phyloP scores from a whole-genome alignment of 2,329 filamentous ascomycete genomes.

The Podosphaera aphanis region DNA sequence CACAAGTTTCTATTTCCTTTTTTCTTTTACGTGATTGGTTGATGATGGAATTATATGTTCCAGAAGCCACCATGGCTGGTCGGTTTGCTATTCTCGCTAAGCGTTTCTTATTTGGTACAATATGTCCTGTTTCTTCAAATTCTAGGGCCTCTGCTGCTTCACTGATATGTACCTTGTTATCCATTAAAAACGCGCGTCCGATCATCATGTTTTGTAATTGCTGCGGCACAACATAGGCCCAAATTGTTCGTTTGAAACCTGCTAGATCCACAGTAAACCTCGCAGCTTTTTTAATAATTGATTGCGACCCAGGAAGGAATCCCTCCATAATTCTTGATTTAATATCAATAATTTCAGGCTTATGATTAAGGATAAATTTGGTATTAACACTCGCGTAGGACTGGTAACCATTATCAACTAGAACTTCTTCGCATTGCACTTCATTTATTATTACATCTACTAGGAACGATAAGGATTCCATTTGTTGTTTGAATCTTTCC shows the following conservation, averaged over 20 bases:
- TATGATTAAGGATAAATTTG: not conserved
- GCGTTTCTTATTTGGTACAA: too few relatives aligned
- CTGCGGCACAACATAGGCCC: not conserved
- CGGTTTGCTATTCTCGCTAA: too few relatives aligned
- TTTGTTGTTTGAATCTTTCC: not conserved
- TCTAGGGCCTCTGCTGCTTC: too few relatives aligned
- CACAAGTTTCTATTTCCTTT: not conserved
- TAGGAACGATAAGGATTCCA: not conserved
- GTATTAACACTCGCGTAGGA: not conserved
- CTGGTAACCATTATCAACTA: not conserved
- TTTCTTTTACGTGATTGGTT: not conserved
- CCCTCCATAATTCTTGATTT: not conserved
- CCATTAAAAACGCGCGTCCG: too few relatives aligned
- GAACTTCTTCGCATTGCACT: not conserved
- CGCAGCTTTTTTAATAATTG: not conserved
- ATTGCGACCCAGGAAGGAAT: not conserved
- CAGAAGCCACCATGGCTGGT: too few relatives aligned
- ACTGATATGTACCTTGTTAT: too few relatives aligned
- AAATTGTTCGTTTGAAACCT: not conserved
- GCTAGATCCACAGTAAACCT: not conserved
- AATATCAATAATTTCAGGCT: not conserved
- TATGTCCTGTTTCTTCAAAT: too few relatives aligned
- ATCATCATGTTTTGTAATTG: not conserved
- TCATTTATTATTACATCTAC: not conserved
- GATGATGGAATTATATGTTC: too few relatives aligned